Evolutionary conservation across 148 eudicot species (phyloP).

Genomic region (Heliosperma pusillum): DNA sequence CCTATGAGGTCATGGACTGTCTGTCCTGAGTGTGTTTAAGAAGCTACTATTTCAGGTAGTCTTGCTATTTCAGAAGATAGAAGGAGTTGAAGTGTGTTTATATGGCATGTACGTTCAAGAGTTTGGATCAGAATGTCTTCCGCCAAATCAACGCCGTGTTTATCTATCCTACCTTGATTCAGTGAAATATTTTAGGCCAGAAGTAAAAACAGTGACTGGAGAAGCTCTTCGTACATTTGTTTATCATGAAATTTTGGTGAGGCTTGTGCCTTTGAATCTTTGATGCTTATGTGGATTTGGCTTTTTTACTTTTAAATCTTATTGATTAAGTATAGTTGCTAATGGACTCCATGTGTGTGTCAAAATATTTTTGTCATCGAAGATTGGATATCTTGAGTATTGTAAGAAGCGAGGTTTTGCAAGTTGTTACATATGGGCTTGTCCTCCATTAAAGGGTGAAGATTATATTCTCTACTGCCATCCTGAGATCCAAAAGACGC

Average conservation of each 20-base stretch:
- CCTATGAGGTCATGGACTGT: background rate
- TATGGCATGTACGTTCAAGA: slow-evolving; percentile 99
- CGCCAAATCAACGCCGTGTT: slow-evolving; percentile 93
- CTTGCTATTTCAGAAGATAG: slow-evolving; percentile 87
- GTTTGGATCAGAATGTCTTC: slow-evolving; percentile 86
- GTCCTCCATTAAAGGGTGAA: slow-evolving; percentile 99
- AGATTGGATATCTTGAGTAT: slow-evolving; percentile 96
- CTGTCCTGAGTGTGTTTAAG: background rate
- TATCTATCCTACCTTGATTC: slow-evolving; percentile 98
- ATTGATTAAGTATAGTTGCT: background rate
- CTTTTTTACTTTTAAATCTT: background rate
- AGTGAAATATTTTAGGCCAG: slow-evolving; percentile 97
- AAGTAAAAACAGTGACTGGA: slow-evolving; percentile 77
- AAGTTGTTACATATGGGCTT: slow-evolving; percentile 99
- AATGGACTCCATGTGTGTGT: background rate
- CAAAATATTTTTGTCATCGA: slow-evolving; percentile 16
- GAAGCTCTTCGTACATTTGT: slow-evolving; percentile 98
- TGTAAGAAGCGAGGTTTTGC: slow-evolving; percentile 95
- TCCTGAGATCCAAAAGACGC: slow-evolving; percentile 99
- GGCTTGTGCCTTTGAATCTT: slow-evolving; percentile 18
- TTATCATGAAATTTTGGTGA: slow-evolving; percentile 96
- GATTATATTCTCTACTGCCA: slow-evolving; percentile 99
- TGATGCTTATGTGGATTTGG: background rate
- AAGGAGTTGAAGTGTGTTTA: slow-evolving; percentile 97
- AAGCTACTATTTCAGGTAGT: slow-evolving; percentile 53